Percentiles rank a stretch among this genome's conserved stretches.
Evolutionary conservation across 371 early-diverging fungal species (phyloP).

Genomic region (Parasitella parasitica): DNA sequence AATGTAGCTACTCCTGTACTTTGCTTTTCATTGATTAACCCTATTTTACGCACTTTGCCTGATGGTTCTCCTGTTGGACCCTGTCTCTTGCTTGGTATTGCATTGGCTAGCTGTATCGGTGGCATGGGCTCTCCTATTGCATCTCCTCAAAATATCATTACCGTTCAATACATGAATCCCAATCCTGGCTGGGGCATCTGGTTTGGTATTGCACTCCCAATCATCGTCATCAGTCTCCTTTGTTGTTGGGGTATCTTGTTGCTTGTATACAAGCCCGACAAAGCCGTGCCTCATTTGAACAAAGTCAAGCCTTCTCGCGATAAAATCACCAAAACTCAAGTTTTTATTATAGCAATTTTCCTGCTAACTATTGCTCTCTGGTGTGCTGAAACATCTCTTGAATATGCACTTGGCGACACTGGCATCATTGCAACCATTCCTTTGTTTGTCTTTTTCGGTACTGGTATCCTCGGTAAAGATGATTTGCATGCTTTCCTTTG

Average conservation of each 20-base stretch:
- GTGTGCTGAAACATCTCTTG: constrained; percentile 80
- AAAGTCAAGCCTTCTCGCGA: constrained; percentile 53
- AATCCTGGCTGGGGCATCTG: constrained; percentile 84
- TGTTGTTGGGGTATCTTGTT: constrained; percentile 81
- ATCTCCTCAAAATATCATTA: constrained; percentile 94
- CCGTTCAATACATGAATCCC: constrained; percentile 84
- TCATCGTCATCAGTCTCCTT: constrained; percentile 70
- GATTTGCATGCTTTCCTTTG: constrained; percentile 92
- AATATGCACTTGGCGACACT: constrained; percentile 85
- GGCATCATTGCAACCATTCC: constrained; percentile 92
- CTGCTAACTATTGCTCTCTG: constrained; percentile 78
- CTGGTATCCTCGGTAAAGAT: constrained; percentile 89
- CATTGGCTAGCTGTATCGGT: constrained; percentile 92
- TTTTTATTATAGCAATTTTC: constrained; percentile 59
- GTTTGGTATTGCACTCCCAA: constrained; percentile 77
- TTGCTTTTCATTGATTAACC: constrained; percentile 76
- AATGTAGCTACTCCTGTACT: constrained; percentile 87
- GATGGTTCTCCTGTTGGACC: constrained; percentile 71
- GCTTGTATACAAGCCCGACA: constrained; percentile 61
- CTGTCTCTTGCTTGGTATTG: constrained; percentile 90
- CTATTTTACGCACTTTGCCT: constrained; percentile 73
- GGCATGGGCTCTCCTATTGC: constrained; percentile 97
- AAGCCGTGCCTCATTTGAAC: constrained; percentile 46
- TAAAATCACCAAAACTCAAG: constrained; percentile 54
- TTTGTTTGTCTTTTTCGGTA: constrained; percentile 85